phyloP scores from a whole-genome alignment of 108 stramenopile genomes.

The Cyclotella sp. region DNA sequence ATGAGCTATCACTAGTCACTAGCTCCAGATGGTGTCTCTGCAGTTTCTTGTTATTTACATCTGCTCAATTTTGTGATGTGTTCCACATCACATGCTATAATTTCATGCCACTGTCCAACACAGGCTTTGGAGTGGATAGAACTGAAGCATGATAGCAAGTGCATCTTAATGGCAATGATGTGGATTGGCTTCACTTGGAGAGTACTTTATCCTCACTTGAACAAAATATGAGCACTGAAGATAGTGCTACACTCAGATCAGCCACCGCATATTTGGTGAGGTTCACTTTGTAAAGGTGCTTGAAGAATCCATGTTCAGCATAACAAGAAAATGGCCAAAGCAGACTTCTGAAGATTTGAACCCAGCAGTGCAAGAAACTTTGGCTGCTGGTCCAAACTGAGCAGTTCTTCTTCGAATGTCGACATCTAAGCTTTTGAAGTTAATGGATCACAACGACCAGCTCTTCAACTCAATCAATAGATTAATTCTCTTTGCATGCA shows the following conservation, averaged over 20 bases:
- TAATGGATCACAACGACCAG: slow-evolving; percentile 48
- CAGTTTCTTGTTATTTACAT: too few relatives aligned
- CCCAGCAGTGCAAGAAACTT: neutral
- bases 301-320: slow-evolving; percentile 16
- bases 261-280: slow-evolving; percentile 48
- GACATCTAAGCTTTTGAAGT: slow-evolving; percentile 35
- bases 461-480: slow-evolving; percentile 30
- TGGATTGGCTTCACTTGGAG: slow-evolving; percentile 47
- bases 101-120: too few relatives aligned
- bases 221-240: neutral
- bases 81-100: too few relatives aligned
- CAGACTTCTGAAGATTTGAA: neutral
- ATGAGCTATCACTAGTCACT: too few relatives aligned
- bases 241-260: neutral
- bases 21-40: too few relatives aligned
- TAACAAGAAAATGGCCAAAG: slow-evolving; percentile 21
- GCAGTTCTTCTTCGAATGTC: slow-evolving; percentile 45
- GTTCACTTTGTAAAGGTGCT: slow-evolving; percentile 42
- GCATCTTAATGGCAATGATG: slow-evolving; percentile 27
- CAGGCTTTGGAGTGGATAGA: slow-evolving; percentile 50
- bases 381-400: slow-evolving; percentile 25
- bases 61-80: too few relatives aligned
- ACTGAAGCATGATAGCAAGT: slow-evolving; percentile 13
- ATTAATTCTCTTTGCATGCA: slow-evolving; percentile 43
- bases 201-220: slow-evolving; percentile 8